Percentiles rank a stretch among this genome's conserved stretches.
phyloP scores from a whole-genome alignment of 805 yeast species.

The Saccharomycopsis amapae region DNA sequence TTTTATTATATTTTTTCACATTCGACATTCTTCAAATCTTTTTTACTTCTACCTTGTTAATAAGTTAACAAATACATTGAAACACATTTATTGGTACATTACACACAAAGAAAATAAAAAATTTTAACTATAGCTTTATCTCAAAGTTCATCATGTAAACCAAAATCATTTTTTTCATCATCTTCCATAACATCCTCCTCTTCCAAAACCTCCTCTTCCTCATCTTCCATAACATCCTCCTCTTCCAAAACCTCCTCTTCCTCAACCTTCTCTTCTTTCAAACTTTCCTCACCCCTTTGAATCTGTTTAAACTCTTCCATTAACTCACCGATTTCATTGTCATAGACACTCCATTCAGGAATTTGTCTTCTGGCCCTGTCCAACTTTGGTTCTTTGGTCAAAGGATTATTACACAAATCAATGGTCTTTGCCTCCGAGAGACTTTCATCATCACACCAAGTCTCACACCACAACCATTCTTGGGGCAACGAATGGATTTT shows the following conservation, averaged over 20 bases:
- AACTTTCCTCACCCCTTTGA: neutral
- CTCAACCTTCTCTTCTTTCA: neutral
- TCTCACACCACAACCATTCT: conserved; percentile 92
- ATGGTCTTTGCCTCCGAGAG: conserved; percentile 63
- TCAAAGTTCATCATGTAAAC: conserved; percentile 14
- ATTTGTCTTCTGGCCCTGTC: conserved; percentile 69
- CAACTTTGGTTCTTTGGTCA: conserved; percentile 71
- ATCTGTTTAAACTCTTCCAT: conserved; percentile 21
- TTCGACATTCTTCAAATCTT: neutral
- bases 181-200: neutral
- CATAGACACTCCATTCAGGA: conserved; percentile 71
- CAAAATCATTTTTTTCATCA: conserved; percentile 1
- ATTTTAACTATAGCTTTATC: too few species aligned
- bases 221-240: neutral
- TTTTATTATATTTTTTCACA: neutral
- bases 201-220: conserved; percentile 1
- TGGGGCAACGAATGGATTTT: conserved; percentile 69
- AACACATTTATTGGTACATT: neutral
- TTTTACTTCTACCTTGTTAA: neutral
- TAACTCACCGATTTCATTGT: conserved; percentile 40
- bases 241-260: conserved; percentile 4
- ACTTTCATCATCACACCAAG: conserved; percentile 74
- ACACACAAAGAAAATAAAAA: too few species aligned
- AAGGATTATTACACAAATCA: conserved; percentile 78
- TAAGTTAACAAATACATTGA: neutral